Conservation (phyloP, 495 filamentous ascomycete species). For the Cudoniella acicularis region DNA sequence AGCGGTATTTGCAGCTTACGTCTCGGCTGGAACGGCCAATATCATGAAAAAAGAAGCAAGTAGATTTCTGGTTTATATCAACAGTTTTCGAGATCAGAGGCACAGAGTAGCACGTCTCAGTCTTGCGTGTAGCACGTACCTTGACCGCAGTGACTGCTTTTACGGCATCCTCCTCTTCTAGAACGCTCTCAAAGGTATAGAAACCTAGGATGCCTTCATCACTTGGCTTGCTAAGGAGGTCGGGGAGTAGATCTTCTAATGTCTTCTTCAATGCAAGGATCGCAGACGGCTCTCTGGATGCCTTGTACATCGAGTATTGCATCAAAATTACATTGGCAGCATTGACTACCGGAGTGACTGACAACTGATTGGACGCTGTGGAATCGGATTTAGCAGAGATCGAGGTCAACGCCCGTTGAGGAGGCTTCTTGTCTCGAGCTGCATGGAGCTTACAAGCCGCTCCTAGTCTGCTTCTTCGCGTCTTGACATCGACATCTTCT, state of each 20-base stretch:
- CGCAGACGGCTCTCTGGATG: not conserved
- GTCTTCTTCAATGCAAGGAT: not conserved
- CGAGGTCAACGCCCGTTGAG: not conserved
- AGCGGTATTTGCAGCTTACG: too few species aligned
- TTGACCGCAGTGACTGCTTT: not conserved
- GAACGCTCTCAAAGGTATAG: not conserved
- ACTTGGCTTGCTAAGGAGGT: not conserved
- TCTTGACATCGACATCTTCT: not conserved
- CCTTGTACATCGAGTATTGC: not conserved
- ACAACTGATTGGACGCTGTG: not conserved
- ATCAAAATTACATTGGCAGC: not conserved
- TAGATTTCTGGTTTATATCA: too few species aligned
- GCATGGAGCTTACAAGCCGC: not conserved
- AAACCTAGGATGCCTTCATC: not conserved
- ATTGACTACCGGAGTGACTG: not conserved
- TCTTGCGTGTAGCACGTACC: not conserved
- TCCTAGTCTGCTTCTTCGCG: not conserved
- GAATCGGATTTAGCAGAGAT: not conserved
- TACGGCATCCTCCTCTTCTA: not conserved
- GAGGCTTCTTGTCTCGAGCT: not conserved
- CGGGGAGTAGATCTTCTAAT: not conserved
- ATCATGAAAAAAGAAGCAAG: too few species aligned
- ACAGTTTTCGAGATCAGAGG: too few species aligned
- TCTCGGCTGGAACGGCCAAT: too few species aligned
- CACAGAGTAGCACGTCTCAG: too few species aligned